Evolutionary conservation across 257 asterid species (phyloP).

Genomic region (Plantago elongata): DNA sequence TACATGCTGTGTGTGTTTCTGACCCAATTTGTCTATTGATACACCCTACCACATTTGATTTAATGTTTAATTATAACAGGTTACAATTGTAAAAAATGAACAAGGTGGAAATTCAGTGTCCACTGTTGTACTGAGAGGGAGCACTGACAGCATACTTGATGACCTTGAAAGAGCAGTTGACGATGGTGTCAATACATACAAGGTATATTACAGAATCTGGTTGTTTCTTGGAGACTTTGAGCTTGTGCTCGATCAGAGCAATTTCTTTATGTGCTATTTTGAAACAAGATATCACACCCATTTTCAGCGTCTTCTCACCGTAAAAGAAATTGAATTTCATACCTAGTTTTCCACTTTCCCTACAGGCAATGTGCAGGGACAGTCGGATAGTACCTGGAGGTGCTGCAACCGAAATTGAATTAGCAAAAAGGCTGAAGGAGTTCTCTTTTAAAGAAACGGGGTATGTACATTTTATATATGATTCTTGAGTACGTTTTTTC

Average conservation of each 20-base stretch:
- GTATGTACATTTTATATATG: conserved; percentile 27
- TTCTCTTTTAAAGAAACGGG: conserved; percentile 92
- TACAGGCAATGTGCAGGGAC: conserved; percentile 97
- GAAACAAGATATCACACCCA: too few species aligned
- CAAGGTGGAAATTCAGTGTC: conserved; percentile 94
- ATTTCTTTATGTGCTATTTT: not conserved
- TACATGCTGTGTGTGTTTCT: conserved; percentile 8
- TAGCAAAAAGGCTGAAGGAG: conserved; percentile 86
- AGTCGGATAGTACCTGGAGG: conserved; percentile 94
- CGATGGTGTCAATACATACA: conserved; percentile 93
- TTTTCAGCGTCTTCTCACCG: not conserved
- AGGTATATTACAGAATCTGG: conserved; percentile 34
- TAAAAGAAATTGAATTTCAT: conserved; percentile 5
- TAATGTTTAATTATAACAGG: conserved; percentile 36
- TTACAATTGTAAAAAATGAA: conserved; percentile 90
- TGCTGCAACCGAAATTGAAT: conserved; percentile 97
- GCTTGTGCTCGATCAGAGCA: not conserved
- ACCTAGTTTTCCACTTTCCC: conserved; percentile 14
- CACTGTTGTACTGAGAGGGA: conserved; percentile 86
- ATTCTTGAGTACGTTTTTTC: not conserved
- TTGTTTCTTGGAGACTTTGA: not conserved
- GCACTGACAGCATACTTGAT: conserved; percentile 94
- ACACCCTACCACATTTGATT: conserved; percentile 8
- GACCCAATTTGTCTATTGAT: conserved; percentile 9
- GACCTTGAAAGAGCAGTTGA: conserved; percentile 95